phyloP scores from a whole-genome alignment of 805 yeast species.

The Clavispora santaluciae region DNA sequence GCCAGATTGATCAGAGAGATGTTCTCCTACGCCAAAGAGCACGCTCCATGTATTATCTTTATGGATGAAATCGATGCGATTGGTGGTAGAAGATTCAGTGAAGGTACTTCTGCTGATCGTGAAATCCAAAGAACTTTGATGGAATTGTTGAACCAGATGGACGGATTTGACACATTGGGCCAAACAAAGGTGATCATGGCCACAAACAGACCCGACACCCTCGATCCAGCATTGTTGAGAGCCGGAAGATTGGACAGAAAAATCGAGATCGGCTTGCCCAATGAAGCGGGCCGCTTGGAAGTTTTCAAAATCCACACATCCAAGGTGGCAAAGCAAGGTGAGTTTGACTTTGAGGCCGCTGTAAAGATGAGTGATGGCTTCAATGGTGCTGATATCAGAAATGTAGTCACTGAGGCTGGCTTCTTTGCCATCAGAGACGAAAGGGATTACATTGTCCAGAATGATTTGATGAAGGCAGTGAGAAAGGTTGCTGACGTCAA shows the following conservation, averaged over 20 bases:
- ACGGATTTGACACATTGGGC: constrained; percentile 94
- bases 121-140: constrained; percentile 96
- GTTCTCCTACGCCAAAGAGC: constrained; percentile 97
- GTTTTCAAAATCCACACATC: constrained; percentile 90
- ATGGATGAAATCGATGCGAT: constrained; percentile 99
- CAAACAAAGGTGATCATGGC: constrained; percentile 98
- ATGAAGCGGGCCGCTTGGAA: constrained; percentile 92
- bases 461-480: constrained; percentile 96
- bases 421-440: constrained; percentile 97
- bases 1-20: constrained; percentile 95
- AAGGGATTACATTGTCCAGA: constrained; percentile 88
- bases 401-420: constrained; percentile 97
- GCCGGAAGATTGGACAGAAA: constrained; percentile 97
- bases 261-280: constrained; percentile 92
- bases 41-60: constrained; percentile 95
- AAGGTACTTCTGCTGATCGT: constrained; percentile 98
- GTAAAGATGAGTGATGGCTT: constrained; percentile 99
- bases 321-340: constrained; percentile 84
- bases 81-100: constrained; percentile 96
- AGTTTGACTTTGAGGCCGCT: constrained; percentile 93
- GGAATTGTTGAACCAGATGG: constrained; percentile 98
- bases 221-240: constrained; percentile 94
- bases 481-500: constrained; percentile 95
- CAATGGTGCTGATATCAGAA: constrained; percentile 97
- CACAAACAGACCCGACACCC: constrained; percentile 96